Evolutionary conservation across 1,139 yeast genomes (phyloP).

Genomic region (Meyerozyma elateridarum): DNA sequence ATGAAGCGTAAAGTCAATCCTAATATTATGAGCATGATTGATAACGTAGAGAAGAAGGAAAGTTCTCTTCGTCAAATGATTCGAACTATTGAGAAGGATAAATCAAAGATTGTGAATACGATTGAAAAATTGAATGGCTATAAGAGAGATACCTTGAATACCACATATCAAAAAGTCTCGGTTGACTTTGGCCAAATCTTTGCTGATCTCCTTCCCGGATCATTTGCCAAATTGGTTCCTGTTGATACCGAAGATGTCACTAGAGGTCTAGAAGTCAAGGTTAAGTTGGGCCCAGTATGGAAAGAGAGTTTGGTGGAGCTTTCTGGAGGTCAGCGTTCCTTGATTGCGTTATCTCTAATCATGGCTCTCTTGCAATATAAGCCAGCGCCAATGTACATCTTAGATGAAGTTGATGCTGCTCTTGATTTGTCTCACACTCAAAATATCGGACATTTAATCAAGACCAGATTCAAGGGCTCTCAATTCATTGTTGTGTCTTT

Average conservation of each 20-base stretch:
- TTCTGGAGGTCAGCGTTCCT: conserved; percentile 95
- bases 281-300: conserved; percentile 89
- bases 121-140: conserved; percentile 82
- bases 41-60: conserved; percentile 88
- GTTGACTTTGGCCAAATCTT: conserved; percentile 90
- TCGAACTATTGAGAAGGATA: conserved; percentile 84
- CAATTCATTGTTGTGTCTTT: conserved; percentile 95
- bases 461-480: conserved; percentile 89
- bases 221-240: conserved; percentile 86
- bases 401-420: conserved; percentile 98
- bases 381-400: conserved; percentile 97
- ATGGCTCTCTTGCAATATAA: conserved; percentile 88
- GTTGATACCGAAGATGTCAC: conserved; percentile 78
- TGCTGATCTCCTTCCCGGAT: conserved; percentile 82
- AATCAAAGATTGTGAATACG: conserved; percentile 84
- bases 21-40: conserved; percentile 91
- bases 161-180: conserved; percentile 83
- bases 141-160: conserved; percentile 75
- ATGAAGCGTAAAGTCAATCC: conserved; percentile 83
- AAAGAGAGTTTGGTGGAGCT: conserved; percentile 92
- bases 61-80: conserved; percentile 74
- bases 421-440: conserved; percentile 95
- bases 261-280: conserved; percentile 87
- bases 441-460: conserved; percentile 92
- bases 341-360: conserved; percentile 85